These are phyloP conservation scores for Kwoniella dendrophila DNA, from an alignment of 768 basidiomycete species.

Conservation along the genomic window DNA sequence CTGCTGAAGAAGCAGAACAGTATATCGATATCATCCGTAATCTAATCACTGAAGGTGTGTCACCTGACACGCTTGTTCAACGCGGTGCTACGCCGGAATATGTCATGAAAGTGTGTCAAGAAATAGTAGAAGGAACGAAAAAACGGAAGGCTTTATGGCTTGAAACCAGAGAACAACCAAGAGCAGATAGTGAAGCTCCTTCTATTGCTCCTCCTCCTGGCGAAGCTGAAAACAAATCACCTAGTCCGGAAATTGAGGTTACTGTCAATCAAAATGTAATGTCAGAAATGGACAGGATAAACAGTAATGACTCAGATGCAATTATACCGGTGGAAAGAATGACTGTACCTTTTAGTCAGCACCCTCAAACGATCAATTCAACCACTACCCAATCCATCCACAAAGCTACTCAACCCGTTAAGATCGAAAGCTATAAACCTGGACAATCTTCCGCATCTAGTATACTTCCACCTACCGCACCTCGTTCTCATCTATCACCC, in stretches of 20 bases:
- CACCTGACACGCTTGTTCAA: slow-evolving; percentile 33
- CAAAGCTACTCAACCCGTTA: slow-evolving; percentile 9
- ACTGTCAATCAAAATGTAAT: not conserved
- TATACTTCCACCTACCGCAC: not conserved
- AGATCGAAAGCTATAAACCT: slow-evolving; percentile 30
- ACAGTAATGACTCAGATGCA: slow-evolving; percentile 29
- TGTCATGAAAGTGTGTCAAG: slow-evolving; percentile 43
- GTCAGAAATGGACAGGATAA: slow-evolving; percentile 8
- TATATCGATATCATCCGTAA: slow-evolving; percentile 46
- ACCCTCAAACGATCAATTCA: not conserved
- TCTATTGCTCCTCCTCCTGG: not conserved
- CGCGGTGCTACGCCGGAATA: slow-evolving; percentile 38
- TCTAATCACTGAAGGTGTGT: slow-evolving; percentile 39
- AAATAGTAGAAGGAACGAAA: slow-evolving; percentile 37
- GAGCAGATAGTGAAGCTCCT: slow-evolving; percentile 24
- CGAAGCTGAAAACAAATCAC: slow-evolving; percentile 12
- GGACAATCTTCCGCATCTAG: not conserved
- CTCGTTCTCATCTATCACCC: not conserved
- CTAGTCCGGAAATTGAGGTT: slow-evolving; percentile 31
- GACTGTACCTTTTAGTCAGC: not conserved
- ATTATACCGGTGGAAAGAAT: slow-evolving; percentile 17
- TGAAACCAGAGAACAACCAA: slow-evolving; percentile 20
- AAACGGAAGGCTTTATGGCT: slow-evolving; percentile 30
- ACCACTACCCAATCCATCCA: not conserved
- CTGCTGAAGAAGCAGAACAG: slow-evolving; percentile 34